These are phyloP conservation scores for Naegleria gruberi DNA, from an alignment of 208 protist species.

Conservation along the genomic window DNA sequence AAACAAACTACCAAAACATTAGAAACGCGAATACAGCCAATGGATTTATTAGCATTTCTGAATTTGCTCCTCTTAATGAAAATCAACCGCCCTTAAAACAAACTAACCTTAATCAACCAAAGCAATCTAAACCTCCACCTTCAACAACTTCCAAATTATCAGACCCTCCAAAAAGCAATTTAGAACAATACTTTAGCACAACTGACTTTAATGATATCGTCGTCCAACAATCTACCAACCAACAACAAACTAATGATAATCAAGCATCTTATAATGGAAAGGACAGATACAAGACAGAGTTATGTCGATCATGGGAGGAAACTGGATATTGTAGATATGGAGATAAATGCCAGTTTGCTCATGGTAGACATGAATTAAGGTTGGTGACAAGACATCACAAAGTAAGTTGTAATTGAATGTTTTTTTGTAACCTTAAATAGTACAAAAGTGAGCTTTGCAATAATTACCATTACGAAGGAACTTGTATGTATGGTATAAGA, in stretches of 20 bases:
- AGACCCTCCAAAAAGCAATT: not conserved
- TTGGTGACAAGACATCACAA: not conserved
- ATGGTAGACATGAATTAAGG: conserved; percentile 14
- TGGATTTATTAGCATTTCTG: no score
- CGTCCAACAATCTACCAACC: not conserved
- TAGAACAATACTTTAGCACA: not conserved
- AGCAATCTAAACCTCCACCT: not conserved
- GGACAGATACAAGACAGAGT: conserved; percentile 17
- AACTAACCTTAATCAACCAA: not conserved
- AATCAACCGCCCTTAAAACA: not conserved
- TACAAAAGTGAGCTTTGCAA: conserved; percentile 18
- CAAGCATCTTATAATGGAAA: not conserved
- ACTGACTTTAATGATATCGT: conserved; percentile 12
- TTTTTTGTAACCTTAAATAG: not conserved
- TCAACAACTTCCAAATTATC: not conserved
- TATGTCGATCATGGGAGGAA: not conserved
- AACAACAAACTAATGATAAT: conserved; percentile 13
- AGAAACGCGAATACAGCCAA: no score
- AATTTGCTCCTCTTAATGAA: no score
- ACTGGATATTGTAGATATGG: conserved; percentile 9
- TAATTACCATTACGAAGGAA: not conserved
- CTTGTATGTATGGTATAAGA: not conserved
- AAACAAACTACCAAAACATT: no score
- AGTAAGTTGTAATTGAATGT: not conserved
- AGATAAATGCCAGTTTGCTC: conserved; percentile 19